phyloP scores from a whole-genome alignment of 225 moss, liverwort and hornwort genomes.

The Pseudisothecium myosuroides region DNA sequence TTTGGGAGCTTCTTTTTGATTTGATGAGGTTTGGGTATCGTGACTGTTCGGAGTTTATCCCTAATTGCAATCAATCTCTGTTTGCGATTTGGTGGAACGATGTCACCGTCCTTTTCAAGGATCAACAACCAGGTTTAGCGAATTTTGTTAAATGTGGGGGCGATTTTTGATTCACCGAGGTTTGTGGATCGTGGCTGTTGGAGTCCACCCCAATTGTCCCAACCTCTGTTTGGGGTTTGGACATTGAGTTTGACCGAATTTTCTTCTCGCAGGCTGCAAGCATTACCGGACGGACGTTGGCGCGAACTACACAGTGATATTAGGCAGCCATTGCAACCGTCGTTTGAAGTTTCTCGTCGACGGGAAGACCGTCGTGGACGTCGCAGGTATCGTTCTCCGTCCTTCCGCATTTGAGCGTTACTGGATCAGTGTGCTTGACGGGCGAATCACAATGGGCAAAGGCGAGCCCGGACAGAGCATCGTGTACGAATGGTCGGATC shows the following conservation, averaged over 20 bases:
- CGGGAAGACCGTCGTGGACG: slow-evolving; percentile 78
- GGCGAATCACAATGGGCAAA: slow-evolving; percentile 72
- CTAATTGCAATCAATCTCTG: not conserved
- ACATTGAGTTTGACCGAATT: not conserved
- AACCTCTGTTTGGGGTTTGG: not conserved
- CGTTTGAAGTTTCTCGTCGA: slow-evolving; percentile 79
- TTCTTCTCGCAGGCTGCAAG: slow-evolving; percentile 55
- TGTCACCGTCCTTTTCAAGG: slow-evolving; percentile 70
- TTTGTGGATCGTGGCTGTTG: not conserved
- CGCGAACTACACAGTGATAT: slow-evolving; percentile 73
- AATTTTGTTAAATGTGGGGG: not conserved
- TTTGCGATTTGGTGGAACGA: slow-evolving; percentile 13
- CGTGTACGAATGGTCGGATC: slow-evolving; percentile 76
- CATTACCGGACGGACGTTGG: slow-evolving; percentile 88
- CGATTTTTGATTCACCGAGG: not conserved
- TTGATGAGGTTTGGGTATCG: not conserved
- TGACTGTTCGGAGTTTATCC: no score
- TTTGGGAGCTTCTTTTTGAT: not conserved
- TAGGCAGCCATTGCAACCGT: slow-evolving; percentile 94
- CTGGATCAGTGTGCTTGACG: slow-evolving; percentile 84
- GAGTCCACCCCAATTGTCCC: not conserved
- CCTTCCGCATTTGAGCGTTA: slow-evolving; percentile 72
- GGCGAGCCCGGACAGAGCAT: slow-evolving; percentile 73
- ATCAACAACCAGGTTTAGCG: slow-evolving; percentile 39
- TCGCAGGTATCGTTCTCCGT: slow-evolving; percentile 47